These are phyloP conservation scores for Nitzschia sp. DNA, from an alignment of 108 stramenopile genomes.

Conservation along the genomic window DNA sequence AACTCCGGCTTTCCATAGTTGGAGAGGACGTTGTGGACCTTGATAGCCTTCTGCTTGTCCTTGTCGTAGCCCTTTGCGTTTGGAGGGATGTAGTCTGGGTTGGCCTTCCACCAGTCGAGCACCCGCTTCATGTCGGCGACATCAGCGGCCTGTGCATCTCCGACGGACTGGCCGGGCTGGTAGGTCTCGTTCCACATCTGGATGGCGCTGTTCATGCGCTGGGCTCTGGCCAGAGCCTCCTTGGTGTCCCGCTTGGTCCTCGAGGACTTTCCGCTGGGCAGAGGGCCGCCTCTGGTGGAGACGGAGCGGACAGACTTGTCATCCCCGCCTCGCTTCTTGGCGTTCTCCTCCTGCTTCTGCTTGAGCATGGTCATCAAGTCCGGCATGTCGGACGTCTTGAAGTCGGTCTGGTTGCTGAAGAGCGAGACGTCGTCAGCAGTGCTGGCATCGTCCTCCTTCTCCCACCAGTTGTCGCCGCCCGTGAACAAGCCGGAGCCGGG, in stretches of 20 bases:
- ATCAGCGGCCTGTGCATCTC: constrained; percentile 3
- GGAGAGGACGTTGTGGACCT: constrained; percentile 25
- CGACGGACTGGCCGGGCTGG: constrained; percentile 5
- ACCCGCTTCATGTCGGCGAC: constrained; percentile 32
- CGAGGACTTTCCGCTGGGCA: not conserved
- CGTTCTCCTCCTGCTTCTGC: constrained; percentile 35
- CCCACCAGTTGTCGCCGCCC: constrained; percentile 40
- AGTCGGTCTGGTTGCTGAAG: constrained; percentile 22
- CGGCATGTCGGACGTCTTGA: constrained; percentile 34
- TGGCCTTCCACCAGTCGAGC: constrained; percentile 41
- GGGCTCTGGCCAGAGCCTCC: constrained; percentile 26
- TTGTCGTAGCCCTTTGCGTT: constrained; percentile 22
- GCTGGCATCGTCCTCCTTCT: constrained; percentile 18
- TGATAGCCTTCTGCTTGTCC: constrained; percentile 40
- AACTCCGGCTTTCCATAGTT: constrained; percentile 17
- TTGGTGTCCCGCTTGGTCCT: no score
- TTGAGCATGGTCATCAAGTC: constrained; percentile 40
- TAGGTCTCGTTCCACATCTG: constrained; percentile 30
- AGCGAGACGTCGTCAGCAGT: constrained; percentile 24
- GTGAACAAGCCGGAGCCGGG: constrained; percentile 21
- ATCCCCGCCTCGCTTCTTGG: constrained; percentile 9
- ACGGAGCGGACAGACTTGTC: constrained; percentile 1
- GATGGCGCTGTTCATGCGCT: constrained; percentile 36
- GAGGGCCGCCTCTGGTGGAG: not conserved
- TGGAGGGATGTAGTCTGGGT: constrained; percentile 30